Percentiles rank a stretch among this genome's conserved stretches.
Evolutionary conservation across 257 asterid genomes (phyloP).

Genomic region (Paulownia fortunei): DNA sequence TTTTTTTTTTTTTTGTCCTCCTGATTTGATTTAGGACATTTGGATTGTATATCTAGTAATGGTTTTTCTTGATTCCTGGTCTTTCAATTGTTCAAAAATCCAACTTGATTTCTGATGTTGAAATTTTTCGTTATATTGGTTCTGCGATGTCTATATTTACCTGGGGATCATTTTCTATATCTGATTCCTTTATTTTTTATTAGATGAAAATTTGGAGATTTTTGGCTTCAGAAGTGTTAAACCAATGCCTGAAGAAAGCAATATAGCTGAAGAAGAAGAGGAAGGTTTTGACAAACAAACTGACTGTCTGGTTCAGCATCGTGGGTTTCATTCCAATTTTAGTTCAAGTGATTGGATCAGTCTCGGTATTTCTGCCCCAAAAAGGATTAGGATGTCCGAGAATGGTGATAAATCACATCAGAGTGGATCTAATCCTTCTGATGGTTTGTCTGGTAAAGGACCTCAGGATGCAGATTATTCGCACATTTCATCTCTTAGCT

Average conservation of each 20-base stretch:
- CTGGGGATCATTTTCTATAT: not conserved
- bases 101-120: conserved; percentile 10
- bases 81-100: not conserved
- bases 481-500: conserved; percentile 51
- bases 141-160: not conserved
- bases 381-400: conserved; percentile 39
- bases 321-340: conserved; percentile 21
- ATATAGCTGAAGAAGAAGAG: conserved; percentile 34
- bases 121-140: not conserved
- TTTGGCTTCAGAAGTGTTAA: conserved; percentile 26
- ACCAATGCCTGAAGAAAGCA: conserved; percentile 41
- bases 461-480: conserved; percentile 96
- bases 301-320: conserved; percentile 29
- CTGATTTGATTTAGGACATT: not conserved
- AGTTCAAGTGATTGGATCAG: conserved; percentile 25
- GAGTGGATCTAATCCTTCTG: conserved; percentile 15
- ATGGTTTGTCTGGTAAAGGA: conserved; percentile 34
- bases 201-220: conserved; percentile 27
- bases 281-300: conserved; percentile 20
- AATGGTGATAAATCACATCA: conserved; percentile 20
- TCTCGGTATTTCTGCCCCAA: conserved; percentile 30
- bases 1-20: not conserved
- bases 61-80: not conserved
- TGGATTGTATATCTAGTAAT: not conserved
- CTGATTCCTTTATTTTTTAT: conserved; percentile 6